phyloP scores from a whole-genome alignment of 129 eudicot genomes.

The Escallonia rubra region DNA sequence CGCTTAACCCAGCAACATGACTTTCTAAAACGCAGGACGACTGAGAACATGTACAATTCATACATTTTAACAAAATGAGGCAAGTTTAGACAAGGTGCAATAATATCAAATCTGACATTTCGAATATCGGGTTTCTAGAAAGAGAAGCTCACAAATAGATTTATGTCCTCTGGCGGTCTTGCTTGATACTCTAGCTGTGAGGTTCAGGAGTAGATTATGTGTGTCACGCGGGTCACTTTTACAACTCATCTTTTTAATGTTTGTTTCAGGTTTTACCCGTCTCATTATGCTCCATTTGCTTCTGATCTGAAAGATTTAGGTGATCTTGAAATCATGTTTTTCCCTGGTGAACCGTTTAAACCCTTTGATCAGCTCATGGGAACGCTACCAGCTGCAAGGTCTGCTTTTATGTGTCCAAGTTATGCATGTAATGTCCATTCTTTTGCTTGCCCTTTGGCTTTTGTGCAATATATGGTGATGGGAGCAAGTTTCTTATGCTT shows the following conservation, averaged over 20 bases:
- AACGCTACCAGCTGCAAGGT: conserved; percentile 99
- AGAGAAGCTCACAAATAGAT: too few species aligned
- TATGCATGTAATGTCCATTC: background rate
- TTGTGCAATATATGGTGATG: background rate
- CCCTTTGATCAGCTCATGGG: conserved; percentile 99
- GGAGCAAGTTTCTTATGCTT: conserved; percentile 3
- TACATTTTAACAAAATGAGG: too few species aligned
- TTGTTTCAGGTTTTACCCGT: conserved; percentile 81
- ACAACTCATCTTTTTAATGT: conserved; percentile 7
- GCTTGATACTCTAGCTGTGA: too few species aligned
- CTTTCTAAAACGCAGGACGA: too few species aligned
- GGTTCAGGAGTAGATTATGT: background rate
- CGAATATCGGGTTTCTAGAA: too few species aligned
- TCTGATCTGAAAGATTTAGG: conserved; percentile 84
- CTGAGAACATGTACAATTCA: too few species aligned
- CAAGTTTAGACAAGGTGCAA: too few species aligned
- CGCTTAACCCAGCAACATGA: too few species aligned
- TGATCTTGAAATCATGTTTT: conserved; percentile 87
- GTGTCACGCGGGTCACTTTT: background rate
- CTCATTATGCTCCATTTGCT: conserved; percentile 99
- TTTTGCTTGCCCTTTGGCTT: background rate
- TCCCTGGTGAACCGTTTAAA: conserved; percentile 90
- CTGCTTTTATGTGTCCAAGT: background rate
- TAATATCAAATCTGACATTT: too few species aligned
- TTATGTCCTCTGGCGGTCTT: too few species aligned